Evolutionary conservation across 495 filamentous ascomycete species (phyloP), one percentile per base, ranked within the genome.

Genomic region (Penicillium samsonianum): DNA sequence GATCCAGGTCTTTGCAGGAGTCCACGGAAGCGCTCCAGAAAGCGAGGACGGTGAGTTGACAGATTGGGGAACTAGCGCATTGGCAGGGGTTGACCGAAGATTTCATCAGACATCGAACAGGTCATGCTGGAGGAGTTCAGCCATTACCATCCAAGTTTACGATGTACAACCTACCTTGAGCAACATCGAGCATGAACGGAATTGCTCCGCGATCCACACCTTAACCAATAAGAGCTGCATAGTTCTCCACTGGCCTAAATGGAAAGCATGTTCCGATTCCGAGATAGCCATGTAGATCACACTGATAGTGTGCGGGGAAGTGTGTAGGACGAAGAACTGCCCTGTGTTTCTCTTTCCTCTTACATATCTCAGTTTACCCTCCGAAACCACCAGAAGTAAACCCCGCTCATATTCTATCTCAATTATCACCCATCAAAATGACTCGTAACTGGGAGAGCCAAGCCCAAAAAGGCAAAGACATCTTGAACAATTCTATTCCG

Each of bases 401-500:
- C 17, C 20, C 6, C 2, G 4, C 16, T 8, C 17, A 26, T 35
- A 20, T 7, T 20, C n/a, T 9, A 35, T 14, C 19, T 19, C 40
- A 30, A 20, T 23, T 7, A 55, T 19, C 20, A 16, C 25, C 8
- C 14, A 1, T 17, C 17, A 67, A 31, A 22, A 77, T 75, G 72
- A 55, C 65, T 8, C 42, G 65, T 14, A 43, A 64, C 44, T 77
- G 74, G 74, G 41, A 73, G 56, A 22, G 10, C 4, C 50, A 75
- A 63, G 73, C 74, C 22, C 63, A 67, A 41, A 71, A 67, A 55
- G 73, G 69, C 12, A 65, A 57, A 44, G 64, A 73, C 37, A 72
- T 74, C 22, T 65, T 78, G 5, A 26, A 65, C 3, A 55, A 65
- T 9, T 78, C 74, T 1, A 65, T 78, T 23, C 74, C 74, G 1